Conservation (phyloP, 257 asterid genomes). For the Capsicum rhomboideum region DNA sequence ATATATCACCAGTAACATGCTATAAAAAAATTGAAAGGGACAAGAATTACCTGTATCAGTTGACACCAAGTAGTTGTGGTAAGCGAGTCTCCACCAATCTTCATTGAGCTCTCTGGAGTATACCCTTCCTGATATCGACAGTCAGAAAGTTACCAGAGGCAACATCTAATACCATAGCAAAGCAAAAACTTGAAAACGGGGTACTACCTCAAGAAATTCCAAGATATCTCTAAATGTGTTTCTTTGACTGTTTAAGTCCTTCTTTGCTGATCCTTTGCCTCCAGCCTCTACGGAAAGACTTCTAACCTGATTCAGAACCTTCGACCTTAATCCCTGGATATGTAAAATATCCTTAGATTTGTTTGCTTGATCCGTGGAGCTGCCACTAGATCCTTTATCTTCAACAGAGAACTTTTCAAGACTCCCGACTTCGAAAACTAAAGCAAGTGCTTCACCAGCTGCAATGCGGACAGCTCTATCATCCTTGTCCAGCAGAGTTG, state of each 20-base stretch:
- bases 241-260: conserved; percentile 82
- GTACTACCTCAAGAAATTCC: conserved; percentile 78
- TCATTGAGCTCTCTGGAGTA: conserved; percentile 54
- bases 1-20: not conserved
- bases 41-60: conserved; percentile 49
- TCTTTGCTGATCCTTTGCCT: conserved; percentile 85
- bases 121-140: conserved; percentile 46
- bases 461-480: conserved; percentile 78
- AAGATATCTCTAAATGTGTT: conserved; percentile 74
- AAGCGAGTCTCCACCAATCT: conserved; percentile 72
- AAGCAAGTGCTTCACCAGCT: conserved; percentile 93
- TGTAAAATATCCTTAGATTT: conserved; percentile 38
- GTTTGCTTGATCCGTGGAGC: conserved; percentile 34
- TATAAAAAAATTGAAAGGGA: not conserved
- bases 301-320: conserved; percentile 65
- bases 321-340: conserved; percentile 59
- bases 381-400: conserved; percentile 39
- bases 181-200: not conserved
- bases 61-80: conserved; percentile 65
- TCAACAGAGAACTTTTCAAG: conserved; percentile 71
- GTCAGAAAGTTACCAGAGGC: not conserved
- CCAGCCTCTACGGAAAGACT: conserved; percentile 80
- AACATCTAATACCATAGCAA: not conserved
- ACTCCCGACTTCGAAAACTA: conserved; percentile 70
- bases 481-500: conserved; percentile 75